A percentile compares a stretch with the other conserved stretches of the same genome.
These are phyloP conservation scores for Pestalotiopsis sp. DNA, from an alignment of 2,329 filamentous ascomycete species.

Conservation along the genomic window DNA sequence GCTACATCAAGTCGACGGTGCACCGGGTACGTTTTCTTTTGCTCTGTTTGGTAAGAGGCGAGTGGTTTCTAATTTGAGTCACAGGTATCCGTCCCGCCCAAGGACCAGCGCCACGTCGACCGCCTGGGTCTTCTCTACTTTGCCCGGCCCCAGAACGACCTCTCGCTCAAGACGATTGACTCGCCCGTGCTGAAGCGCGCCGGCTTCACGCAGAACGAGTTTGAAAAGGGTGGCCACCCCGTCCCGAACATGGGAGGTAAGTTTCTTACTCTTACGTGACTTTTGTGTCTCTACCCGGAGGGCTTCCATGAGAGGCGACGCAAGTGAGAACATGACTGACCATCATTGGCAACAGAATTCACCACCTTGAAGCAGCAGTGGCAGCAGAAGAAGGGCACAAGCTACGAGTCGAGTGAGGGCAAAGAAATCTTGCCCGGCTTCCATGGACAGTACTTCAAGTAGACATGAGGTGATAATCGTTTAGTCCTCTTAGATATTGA, in stretches of 20 bases:
- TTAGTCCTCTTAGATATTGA: no score
- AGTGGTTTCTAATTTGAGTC: no score
- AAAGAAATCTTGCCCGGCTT: slow-evolving; percentile 38
- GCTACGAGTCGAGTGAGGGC: slow-evolving; percentile 29
- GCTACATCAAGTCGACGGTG: slow-evolving; percentile 40
- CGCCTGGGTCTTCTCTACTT: slow-evolving; percentile 55
- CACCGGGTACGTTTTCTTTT: slow-evolving; percentile 29
- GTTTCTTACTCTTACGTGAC: neutral
- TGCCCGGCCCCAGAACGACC: slow-evolving; percentile 44
- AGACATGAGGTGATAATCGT: neutral
- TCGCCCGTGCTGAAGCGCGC: slow-evolving; percentile 38
- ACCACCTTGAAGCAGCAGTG: slow-evolving; percentile 39
- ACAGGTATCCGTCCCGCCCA: slow-evolving; percentile 39
- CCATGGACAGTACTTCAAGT: slow-evolving; percentile 24
- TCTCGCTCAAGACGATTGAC: slow-evolving; percentile 38
- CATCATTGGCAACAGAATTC: slow-evolving; percentile 29
- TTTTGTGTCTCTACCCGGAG: no score
- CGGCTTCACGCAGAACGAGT: slow-evolving; percentile 38
- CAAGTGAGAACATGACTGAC: no score
- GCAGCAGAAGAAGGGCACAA: slow-evolving; percentile 35
- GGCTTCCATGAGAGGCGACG: no score
- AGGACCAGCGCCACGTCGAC: slow-evolving; percentile 46
- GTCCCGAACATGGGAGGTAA: slow-evolving; percentile 37
- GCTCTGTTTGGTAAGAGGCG: no score
- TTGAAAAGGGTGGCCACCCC: slow-evolving; percentile 32